phyloP scores from a whole-genome alignment of 306 rosid genomes.

The Casuarina cunninghamiana region DNA sequence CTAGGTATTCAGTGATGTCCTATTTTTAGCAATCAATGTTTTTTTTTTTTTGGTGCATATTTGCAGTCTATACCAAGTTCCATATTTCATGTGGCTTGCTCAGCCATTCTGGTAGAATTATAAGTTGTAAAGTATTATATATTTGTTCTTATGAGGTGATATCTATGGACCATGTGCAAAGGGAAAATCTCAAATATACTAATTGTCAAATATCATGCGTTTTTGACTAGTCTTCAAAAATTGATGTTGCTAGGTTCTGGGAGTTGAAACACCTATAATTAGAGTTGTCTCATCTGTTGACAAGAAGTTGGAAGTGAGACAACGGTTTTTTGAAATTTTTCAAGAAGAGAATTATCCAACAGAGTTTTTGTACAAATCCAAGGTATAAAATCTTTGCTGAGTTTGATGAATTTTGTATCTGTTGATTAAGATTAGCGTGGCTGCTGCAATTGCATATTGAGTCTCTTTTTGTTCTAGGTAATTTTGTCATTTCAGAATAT shows the following conservation, averaged over 20 bases:
- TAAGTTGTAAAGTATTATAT: background rate
- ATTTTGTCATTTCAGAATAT: constrained; percentile 91
- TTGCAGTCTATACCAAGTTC: background rate
- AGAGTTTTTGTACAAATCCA: constrained; percentile 96
- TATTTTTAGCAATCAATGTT: background rate
- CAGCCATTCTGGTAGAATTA: background rate
- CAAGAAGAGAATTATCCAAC: constrained; percentile 94
- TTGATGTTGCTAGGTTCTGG: constrained; percentile 71
- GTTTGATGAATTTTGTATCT: background rate
- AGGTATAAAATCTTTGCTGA: constrained; percentile 46
- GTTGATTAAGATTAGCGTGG: background rate
- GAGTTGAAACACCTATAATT: constrained; percentile 80
- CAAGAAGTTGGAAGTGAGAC: constrained; percentile 96
- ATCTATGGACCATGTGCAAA: background rate
- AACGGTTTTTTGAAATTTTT: constrained; percentile 86
- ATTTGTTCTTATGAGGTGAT: background rate
- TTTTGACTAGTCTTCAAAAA: constrained; percentile 20
- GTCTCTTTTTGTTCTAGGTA: constrained; percentile 50
- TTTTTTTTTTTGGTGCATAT: background rate
- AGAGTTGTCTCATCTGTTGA: constrained; percentile 98
- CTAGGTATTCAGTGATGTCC: background rate
- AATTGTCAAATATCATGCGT: background rate
- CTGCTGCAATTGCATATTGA: background rate
- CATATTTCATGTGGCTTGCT: background rate
- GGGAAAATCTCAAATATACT: background rate